Percentiles rank a stretch among this genome's conserved stretches.
Evolutionary conservation across 176 grass and related monocot species (phyloP).

Genomic region (Juncus effusus): DNA sequence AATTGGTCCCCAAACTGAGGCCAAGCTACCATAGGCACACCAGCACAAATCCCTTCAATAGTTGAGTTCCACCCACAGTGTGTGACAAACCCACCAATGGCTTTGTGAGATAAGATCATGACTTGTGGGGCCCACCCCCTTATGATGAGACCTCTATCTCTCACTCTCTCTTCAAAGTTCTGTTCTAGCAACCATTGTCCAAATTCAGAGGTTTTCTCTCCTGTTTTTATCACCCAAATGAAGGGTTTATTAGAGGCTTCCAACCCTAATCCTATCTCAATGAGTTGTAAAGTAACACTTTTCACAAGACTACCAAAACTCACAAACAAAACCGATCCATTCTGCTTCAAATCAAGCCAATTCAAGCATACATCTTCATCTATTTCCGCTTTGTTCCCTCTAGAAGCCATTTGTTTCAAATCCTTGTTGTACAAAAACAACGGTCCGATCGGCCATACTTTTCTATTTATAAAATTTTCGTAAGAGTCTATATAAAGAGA

Average conservation of each 20-base stretch:
- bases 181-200: constrained; percentile 16
- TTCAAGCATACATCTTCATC: constrained; percentile 10
- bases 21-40: constrained; percentile 26
- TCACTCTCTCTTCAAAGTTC: constrained; percentile 24
- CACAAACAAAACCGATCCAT: constrained; percentile 46
- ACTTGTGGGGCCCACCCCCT: constrained; percentile 32
- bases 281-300: constrained; percentile 23
- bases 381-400: constrained; percentile 19
- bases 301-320: constrained; percentile 50
- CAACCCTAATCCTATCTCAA: constrained; percentile 53
- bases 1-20: constrained; percentile 31
- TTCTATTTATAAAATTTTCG: constrained; percentile 39
- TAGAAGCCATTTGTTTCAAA: constrained; percentile 9
- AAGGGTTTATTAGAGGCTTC: constrained; percentile 48
- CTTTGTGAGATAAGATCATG: constrained; percentile 20
- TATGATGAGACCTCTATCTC: constrained; percentile 27
- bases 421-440: constrained; percentile 36
- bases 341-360: constrained; percentile 43
- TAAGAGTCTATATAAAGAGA: constrained; percentile 26
- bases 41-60: constrained; percentile 13
- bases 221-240: constrained; percentile 56
- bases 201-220: constrained; percentile 22
- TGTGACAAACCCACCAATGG: constrained; percentile 32
- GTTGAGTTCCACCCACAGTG: constrained; percentile 38
- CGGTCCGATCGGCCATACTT: constrained; percentile 53